Evolutionary conservation across 2,329 filamentous ascomycete species (phyloP), one percentile per base, ranked within the genome.

Genomic region (Aureobasidium leucospermi): DNA sequence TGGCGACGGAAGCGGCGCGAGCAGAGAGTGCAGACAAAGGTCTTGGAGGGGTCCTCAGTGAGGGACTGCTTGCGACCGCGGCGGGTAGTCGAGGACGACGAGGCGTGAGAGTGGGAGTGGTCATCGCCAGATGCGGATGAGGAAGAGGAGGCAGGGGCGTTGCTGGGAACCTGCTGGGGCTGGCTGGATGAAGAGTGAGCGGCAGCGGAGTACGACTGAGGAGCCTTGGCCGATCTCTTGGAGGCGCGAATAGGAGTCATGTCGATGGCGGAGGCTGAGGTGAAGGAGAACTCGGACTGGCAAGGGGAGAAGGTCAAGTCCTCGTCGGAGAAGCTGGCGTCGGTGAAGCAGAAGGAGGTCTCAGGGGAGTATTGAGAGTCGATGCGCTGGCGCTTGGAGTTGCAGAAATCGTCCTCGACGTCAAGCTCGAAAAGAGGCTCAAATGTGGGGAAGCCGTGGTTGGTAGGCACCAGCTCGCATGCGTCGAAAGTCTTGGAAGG

Each of bases 41-140:
- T 96, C 86, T 99, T 99, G 69, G 90, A 95, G 1, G 94, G 94
- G 69, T 99, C 94, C 70, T 97, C 94, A 5, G 94, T 97, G 67
- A 97, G 77, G 1, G 94, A 97, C 78, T 99, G 94, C 85, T 99
- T 99, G 75, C 94, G 92, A 62, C 94, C 94, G 61, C 94, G 92
- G 65, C 94, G 92, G 76, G 90, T 96, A 67, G 88, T 84, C 9
- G 88, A 87, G 61, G 73, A 65, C 47, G 68, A 65, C n/a, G 68
- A 63, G 39, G 70, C 67, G 19, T 19, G 28, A 8, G 42, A 39
- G 58, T 19, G 69, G 65, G 38, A 67, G 63, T 39, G 47, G 48
- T 66, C 63, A 61, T 74, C 53, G n/a, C 59, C 38, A 32, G 59
- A 57, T 29, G 39, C 41, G 29, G 38, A 48, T 8, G 60, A 56